These are phyloP conservation scores for Macrophomina phaseolina DNA, from an alignment of 2,329 filamentous ascomycete species.

Conservation along the genomic window DNA sequence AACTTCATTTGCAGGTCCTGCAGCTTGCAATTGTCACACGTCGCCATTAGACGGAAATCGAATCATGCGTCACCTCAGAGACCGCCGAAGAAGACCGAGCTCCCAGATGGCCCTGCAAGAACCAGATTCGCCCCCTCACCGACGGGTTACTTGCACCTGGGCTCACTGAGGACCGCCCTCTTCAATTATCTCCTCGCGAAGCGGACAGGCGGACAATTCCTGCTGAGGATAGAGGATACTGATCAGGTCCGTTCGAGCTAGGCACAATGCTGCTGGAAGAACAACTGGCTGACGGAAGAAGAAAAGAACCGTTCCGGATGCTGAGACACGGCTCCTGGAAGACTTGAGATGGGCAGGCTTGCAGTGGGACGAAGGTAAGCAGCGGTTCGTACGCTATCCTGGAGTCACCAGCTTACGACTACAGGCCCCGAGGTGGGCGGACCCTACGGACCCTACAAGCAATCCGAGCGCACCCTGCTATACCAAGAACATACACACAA, in stretches of 20 bases:
- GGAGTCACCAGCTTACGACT: slow-evolving; percentile 8
- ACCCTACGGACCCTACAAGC: slow-evolving; percentile 84
- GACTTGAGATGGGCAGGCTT: slow-evolving; percentile 90
- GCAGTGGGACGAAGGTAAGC: slow-evolving; percentile 85
- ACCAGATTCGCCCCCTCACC: slow-evolving; percentile 95
- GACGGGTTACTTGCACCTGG: slow-evolving; percentile 90
- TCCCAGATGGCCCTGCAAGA: slow-evolving; percentile 53
- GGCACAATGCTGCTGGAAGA: not conserved
- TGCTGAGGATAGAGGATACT: slow-evolving; percentile 92
- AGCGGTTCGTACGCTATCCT: not conserved
- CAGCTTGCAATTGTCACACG: slow-evolving; percentile 1
- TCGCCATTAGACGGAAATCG: not conserved
- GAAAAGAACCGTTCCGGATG: slow-evolving; percentile 81
- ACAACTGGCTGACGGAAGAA: slow-evolving; percentile 51
- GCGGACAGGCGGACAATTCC: slow-evolving; percentile 85
- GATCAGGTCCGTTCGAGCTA: slow-evolving; percentile 68
- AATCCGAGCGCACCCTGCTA: slow-evolving; percentile 76
- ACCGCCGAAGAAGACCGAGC: slow-evolving; percentile 4
- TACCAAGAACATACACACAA: slow-evolving; percentile 74
- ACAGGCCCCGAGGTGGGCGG: slow-evolving; percentile 80
- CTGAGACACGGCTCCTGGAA: slow-evolving; percentile 76
- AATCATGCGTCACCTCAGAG: not conserved
- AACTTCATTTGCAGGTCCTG: slow-evolving; percentile 19
- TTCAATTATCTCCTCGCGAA: slow-evolving; percentile 94
- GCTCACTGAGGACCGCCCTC: slow-evolving; percentile 89